Base-by-base conservation (phyloP, 768 basidiomycete species). In the Tricholoma flavovirens region DNA sequence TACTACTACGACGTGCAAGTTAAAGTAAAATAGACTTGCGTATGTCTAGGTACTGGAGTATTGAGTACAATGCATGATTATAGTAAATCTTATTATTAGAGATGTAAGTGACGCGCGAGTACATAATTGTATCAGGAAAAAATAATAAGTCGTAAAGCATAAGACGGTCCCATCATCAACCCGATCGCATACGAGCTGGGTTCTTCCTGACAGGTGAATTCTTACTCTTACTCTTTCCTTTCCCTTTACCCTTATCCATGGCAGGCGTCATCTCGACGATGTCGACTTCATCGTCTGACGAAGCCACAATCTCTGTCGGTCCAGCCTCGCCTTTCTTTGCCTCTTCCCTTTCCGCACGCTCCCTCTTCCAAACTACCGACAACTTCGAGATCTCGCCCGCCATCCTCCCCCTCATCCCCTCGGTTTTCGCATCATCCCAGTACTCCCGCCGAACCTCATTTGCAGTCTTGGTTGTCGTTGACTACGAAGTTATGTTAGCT, bases 371-470 rank as follows among this genome's bases (percentile, higher is more conserved):
- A 15, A 77, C 73, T 21, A 66, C 61, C n/a, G 87, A 85, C 24
- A 88, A 71, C 3, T 63, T 53, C 7, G 61, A 53, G 26, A 87
- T 82, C 7, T 73, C 72, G 2, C 59, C 60, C 26, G 60, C 57
- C 22, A 88, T 71, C 7, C 72, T 55, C 42, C 79, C 75, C 12
- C 87, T 80, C 61, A 78, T 76, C 14, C 61, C 66, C 6, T 67
- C 71, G 42, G 84, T 73, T n/a, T 70, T 66, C 11, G 74, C 64
- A 36, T 76, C 78, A 32, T 81, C 70, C 87, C 87, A 89, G 59
- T 76, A 75, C 19, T 59, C 54, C 58, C 73, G 73, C 53, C 81
- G 75, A 22, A 77, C 73, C 32, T 62, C 57, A 45, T 72, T 71
- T 40, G 67, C 51, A 24, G 66, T 67, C 26, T 69, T 63, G 55